Evolutionary conservation across 208 protist genomes (phyloP), one percentile per base, ranked within the genome.

Genomic region (Leishmania aethiopica): DNA sequence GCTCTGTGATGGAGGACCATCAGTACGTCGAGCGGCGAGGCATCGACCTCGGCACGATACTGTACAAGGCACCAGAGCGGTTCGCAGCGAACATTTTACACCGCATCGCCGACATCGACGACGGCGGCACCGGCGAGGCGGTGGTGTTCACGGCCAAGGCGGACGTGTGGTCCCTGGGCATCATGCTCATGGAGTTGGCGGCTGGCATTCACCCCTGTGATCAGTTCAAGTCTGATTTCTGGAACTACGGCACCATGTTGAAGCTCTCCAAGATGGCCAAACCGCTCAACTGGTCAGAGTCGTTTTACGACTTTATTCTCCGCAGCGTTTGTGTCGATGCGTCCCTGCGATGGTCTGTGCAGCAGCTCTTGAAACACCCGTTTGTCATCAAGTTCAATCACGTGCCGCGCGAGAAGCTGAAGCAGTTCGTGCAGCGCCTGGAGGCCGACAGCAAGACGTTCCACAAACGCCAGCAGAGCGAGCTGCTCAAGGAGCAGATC

Each of bases 81-180:
- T 81, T 93, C 25, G 66, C 72, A 15, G 77, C 62, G 10, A 86
- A 77, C 47, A 75, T 84, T 10, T 28, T 73, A 1, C 67, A 84
- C 72, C 77, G 70, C 75, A 75, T 84, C 67, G 47, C 67, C 72
- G 78, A 78, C 66, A 72, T 84, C 67, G 55, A 75, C 72, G 78
- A 78, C 53, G 51, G 32, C 40, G 75, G 47, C 6, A 60, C 69
- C 35, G 80, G 47, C 42, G 84, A 86, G 64, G 86, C 86, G 11
- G 85, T 89, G 47, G 89, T 96, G 42, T 97, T 96, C 77, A 90
- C 90, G 55, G 83, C 86, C 7, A 95, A 95, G 86, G 88, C 92
- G 11, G 95, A 98, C 86, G 94, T 98, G 64, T 98, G 95, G 94
- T 96, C 95, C 4, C 78, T 98, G 5, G 95, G 95, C 35, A 90